These are phyloP conservation scores for Astrothelium macrocarpum DNA, from an alignment of 495 filamentous ascomycete species.

Conservation along the genomic window DNA sequence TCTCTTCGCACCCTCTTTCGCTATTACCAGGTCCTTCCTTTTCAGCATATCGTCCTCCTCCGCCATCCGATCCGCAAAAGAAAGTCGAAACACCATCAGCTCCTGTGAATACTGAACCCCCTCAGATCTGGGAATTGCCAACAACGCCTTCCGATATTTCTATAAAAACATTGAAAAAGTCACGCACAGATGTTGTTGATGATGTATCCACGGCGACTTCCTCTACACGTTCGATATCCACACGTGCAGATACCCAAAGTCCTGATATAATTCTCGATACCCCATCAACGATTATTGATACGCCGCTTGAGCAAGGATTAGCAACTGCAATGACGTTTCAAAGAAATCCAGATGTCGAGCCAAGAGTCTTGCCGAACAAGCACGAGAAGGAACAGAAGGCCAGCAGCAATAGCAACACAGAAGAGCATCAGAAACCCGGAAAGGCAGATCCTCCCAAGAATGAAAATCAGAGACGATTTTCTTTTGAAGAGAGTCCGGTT, in stretches of 20 bases:
- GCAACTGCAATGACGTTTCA: not conserved
- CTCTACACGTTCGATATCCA: not conserved
- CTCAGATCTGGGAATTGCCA: not conserved
- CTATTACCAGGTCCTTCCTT: not conserved
- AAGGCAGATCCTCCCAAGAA: not conserved
- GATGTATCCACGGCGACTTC: not conserved
- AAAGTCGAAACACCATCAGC: not conserved
- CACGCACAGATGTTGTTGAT: not conserved
- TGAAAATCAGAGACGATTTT: not conserved
- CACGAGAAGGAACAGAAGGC: not conserved
- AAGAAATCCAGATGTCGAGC: not conserved
- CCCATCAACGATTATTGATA: not conserved
- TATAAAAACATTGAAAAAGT: not conserved
- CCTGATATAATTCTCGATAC: not conserved
- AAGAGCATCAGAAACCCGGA: not conserved
- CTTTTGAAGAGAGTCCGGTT: not conserved
- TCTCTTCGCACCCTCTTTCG: not conserved
- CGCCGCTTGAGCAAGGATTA: not conserved
- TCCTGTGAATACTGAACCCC: not conserved
- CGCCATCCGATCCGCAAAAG: not conserved
- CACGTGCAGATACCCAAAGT: not conserved
- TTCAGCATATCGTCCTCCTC: not conserved
- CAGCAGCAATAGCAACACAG: not conserved
- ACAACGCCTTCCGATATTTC: not conserved
- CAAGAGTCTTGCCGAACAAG: not conserved